Base-by-base conservation (phyloP, 2,329 filamentous ascomycete species). In the Davidsoniella virescens region DNA sequence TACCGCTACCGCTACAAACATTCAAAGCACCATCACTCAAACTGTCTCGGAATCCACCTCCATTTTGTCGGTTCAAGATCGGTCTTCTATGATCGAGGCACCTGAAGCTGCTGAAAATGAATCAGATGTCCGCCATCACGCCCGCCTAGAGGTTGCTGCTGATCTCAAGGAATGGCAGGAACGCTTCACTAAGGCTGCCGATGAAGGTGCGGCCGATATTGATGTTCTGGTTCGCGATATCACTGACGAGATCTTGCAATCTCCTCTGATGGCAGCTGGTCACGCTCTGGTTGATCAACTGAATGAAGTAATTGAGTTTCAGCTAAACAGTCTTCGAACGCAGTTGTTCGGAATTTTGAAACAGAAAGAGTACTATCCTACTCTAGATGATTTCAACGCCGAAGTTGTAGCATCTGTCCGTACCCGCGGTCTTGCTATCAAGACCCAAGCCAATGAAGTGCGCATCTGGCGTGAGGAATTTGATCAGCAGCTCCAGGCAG, bases 111-210 rank as follows among this genome's bases (percentile, higher is more conserved):
- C 67, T 56, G 61, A 70, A 47, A 62, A 67, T 33, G 73, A 76
- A 51, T 69, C 73, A 26, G 73, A 78, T 23, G 63, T 68, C 14
- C 72, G 75, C 23, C 73, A 74, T 49, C 73, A 70, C 3, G 75
- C 75, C 2, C 76, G 78, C 42, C 75, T 81, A 58, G 76, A 75
- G 55, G 84, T 96, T 40, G 72, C 79, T 1, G 75, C 82, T 42
- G 92, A 98, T 61, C 73, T 98, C 12, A 74, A 77, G 56, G 73
- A 74, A 51, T 98, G 92, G 90, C 84, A 95, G 64, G 77, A 78
- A 54, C 93, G 94, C 60, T 95, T 94, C 61, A 75, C 84, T 25
- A 78, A 80, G 53, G 87, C 87, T 8, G 86, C 86, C 6, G 84
- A 93, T 54, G 87, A 93, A 61, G 88, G 87, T 4, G 74, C 74